Base-by-base conservation (phyloP, 192 early-diverging fungal species). In the Gorgonomyces haynaldii region DNA sequence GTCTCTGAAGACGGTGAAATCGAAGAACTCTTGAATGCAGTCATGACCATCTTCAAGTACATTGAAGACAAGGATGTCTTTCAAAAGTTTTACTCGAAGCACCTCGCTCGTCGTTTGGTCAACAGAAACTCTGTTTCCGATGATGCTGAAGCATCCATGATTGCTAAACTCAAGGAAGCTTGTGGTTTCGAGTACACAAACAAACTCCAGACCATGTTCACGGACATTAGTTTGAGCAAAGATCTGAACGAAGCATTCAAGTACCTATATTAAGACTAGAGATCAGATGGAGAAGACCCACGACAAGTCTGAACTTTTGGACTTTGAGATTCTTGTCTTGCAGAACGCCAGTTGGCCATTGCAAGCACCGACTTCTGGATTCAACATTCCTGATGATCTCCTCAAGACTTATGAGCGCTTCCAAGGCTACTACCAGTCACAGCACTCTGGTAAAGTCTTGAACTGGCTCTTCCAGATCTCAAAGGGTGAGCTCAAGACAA, bases 61-160 rank as follows among this genome's bases (percentile, higher is more conserved):
- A 78, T 98, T 32, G 89, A 91, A 49, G 90, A 93, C 72, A 87
- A 89, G 61, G 95, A 98, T 59, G 88, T 98, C 23, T 98, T 96
- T 71, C 92, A 96, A 62, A 90, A 92, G 66, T 91, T 93, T 40
- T 98, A 98, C 65, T 81, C 82, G 27, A 88, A 85, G 60, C 83
- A 84, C 71, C 63, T 98, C 56, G 88, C 92, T 21, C 88, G 88
- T 41, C 91, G 95, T 30, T 74, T 98, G 13, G 86, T 98, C 13
- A 81, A 89, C 66, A 75, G 74, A 37, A 76, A 82, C 6, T 96
- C 89, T 15, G 85, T 84, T 24, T 90, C 85, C 20, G 83, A 88
- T 37, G 91, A 98, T 56, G 78, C 82, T 42, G 95, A 98, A 61
- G 82, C 82, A 30, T 82, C 76, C 42, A 98, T 98, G 92, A 93